Percentiles rank a stretch among this genome's conserved stretches.
Evolutionary conservation across 2,329 filamentous ascomycete species (phyloP).

Genomic region (Nigrospora sphaerica): DNA sequence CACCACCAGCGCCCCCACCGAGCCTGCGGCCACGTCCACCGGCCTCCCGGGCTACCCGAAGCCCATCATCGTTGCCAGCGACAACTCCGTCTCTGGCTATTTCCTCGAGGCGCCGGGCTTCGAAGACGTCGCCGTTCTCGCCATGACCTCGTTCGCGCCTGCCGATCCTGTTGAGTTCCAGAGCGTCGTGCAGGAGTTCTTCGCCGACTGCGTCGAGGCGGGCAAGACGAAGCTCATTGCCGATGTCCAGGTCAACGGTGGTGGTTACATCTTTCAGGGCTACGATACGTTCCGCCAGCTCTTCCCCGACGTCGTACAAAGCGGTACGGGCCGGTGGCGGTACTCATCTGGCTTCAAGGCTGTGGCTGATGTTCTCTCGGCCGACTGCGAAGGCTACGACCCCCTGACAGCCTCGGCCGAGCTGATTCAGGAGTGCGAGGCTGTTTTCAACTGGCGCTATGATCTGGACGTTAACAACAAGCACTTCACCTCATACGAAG

Average conservation of each 20-base stretch:
- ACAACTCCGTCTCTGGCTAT: slow-evolving; percentile 22
- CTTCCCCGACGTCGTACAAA: slow-evolving; percentile 39
- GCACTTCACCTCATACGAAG: slow-evolving; percentile 41
- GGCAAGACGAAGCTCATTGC: slow-evolving; percentile 50
- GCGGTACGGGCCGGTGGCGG: slow-evolving; percentile 31
- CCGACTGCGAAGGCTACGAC: slow-evolving; percentile 17
- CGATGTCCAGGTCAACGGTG: slow-evolving; percentile 48
- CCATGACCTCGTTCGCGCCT: slow-evolving; percentile 20
- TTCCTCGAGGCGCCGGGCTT: slow-evolving; percentile 21
- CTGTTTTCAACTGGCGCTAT: slow-evolving; percentile 42
- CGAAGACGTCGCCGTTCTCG: slow-evolving; percentile 23
- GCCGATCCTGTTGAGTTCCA: slow-evolving; percentile 21
- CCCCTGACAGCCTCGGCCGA: slow-evolving; percentile 15
- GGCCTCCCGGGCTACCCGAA: slow-evolving; percentile 18
- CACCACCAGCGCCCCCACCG: background rate
- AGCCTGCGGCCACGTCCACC: slow-evolving; percentile 3
- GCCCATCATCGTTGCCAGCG: slow-evolving; percentile 20
- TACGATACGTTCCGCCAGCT: slow-evolving; percentile 49
- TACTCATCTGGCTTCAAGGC: slow-evolving; percentile 30
- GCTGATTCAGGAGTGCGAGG: slow-evolving; percentile 36
- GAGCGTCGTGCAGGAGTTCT: slow-evolving; percentile 21
- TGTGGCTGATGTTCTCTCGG: slow-evolving; percentile 18
- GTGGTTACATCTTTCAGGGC: slow-evolving; percentile 45
- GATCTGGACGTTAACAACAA: slow-evolving; percentile 39
- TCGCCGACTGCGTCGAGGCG: slow-evolving; percentile 27